Evolutionary conservation across 225 moss, liverwort and hornwort genomes (phyloP), one percentile per base, ranked within the genome.

Genomic region (Marchantia polymorpha): DNA sequence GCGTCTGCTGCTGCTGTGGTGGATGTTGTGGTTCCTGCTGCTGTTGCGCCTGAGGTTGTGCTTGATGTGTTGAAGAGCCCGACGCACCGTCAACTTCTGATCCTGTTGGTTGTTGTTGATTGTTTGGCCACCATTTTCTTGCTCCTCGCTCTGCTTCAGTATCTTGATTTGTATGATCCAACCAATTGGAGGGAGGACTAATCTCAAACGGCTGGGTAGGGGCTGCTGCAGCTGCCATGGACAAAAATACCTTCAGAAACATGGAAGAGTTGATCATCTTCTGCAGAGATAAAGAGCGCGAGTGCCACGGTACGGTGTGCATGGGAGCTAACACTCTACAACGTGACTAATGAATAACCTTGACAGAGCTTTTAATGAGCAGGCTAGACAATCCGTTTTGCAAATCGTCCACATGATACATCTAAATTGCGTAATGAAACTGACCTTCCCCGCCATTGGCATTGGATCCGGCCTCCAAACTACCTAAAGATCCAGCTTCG

Each of bases 91-190:
- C 91, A 50, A 83, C 88, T 75, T 91, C 95, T 30, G 80, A 63
- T 71, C 83, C 90, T 39, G 83, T 81, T 77, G 85, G 81, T 55
- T 91, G 85, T 17, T 88, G 90, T 78, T 95, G 90, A 58, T 78
- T 86, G 81, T 85, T 89, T 19, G 87, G 86, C 94, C 92, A 95
- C 91, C 87, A 91, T 83, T 88, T 93, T 78, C 85, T 90, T 71
- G 84, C 81, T 80, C 91, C 95, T 77, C 81, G 50, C 80, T 93
- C 95, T 53, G 79, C 80, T 77, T 87, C 86, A 67, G 83, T 84
- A 23, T 92, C 91, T 72, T 85, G 81, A 74, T 81, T 73, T 76
- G 83, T 75, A 59, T 84, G 71, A 65, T 90, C 93, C 73, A 91
- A 85, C 93, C 91, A 92, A 78, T 73, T 91, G 25, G 82, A 83